Conservation (phyloP, 2,329 filamentous ascomycete species). For the Purpureocillium lavendulum region DNA sequence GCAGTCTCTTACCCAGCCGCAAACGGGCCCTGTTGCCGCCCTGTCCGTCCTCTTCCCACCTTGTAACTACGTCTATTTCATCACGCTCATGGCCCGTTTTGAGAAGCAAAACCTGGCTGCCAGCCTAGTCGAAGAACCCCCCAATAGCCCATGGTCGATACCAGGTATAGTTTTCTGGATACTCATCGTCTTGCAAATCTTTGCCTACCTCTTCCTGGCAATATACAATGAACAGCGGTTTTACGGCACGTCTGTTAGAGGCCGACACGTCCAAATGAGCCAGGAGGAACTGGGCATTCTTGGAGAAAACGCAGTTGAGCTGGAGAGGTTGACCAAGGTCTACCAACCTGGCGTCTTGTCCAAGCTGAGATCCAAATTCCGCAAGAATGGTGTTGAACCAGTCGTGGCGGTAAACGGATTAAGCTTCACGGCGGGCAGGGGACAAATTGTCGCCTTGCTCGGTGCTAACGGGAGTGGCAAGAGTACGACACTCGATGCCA, state of each 20-base stretch:
- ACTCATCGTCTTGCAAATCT: constrained; percentile 67
- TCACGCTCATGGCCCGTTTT: constrained; percentile 67
- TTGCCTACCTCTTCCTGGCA: constrained; percentile 69
- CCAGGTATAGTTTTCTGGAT: constrained; percentile 72
- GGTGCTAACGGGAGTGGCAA: constrained; percentile 90
- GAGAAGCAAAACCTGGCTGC: constrained; percentile 54
- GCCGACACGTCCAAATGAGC: constrained; percentile 41
- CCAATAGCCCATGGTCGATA: constrained; percentile 57
- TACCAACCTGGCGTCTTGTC: constrained; percentile 61
- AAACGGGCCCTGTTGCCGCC: constrained; percentile 56
- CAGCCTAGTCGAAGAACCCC: constrained; percentile 54
- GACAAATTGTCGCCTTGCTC: constrained; percentile 78
- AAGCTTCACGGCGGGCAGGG: constrained; percentile 61
- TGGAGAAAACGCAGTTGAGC: constrained; percentile 50
- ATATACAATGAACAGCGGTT: constrained; percentile 64
- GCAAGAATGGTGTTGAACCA: constrained; percentile 36
- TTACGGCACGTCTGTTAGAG: constrained; percentile 64
- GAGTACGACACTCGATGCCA: constrained; percentile 79
- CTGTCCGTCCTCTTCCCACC: constrained; percentile 75
- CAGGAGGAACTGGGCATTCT: constrained; percentile 16
- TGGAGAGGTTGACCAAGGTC: constrained; percentile 68
- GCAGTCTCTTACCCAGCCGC: constrained; percentile 59
- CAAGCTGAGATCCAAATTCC: constrained; percentile 37
- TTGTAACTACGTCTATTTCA: constrained; percentile 80
- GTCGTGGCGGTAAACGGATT: constrained; percentile 75